Evolutionary conservation across 1,139 yeast genomes (phyloP), one percentile per base, ranked within the genome.

Genomic region (Yamadazyma triangularis): DNA sequence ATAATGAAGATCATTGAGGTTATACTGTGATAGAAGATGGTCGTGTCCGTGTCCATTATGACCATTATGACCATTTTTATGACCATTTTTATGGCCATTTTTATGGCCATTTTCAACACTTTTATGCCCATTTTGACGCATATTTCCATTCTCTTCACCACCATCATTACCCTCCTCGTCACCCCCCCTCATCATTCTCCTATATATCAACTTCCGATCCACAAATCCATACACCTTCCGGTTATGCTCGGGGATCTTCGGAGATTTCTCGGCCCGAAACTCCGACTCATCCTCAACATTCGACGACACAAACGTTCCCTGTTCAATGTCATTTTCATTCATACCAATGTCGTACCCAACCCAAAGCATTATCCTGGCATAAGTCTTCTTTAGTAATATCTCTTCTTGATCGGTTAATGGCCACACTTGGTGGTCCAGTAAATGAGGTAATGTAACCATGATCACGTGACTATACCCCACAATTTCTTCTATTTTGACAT

Each of bases 311-410:
- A 7, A 18, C 6, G 6, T 18, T 7, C 20, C 8, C 9, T 18
- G 20, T 18, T 18, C 20, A 7, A 18, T 18, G 6, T 18, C 8
- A 6, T 7, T 18, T 18, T 18, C 20, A 6, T 6, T 7, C 20
- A 18, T 18, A 18, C 20, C 20, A 18, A 79, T 67, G 3, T 71
- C 69, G 33, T 77, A 67, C 3, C 87, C 91, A 63, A 78, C 70
- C 33, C 67, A 74, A 35, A 71, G 73, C 38, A 85, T 58, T 28
- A 81, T 48, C 39, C 77, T 72, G 24, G 83, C 77, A 91, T 93
- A 83, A 30, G 79, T 68, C 49, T 84, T 89, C 56, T 86, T 86
- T 44, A 87, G 66, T 24, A 66, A 66, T 33, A 70, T 60, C 47
- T 83, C 93, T 4, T 31, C 29, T 15, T 35, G 39, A 4, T 34